Percentiles rank a stretch among this genome's conserved stretches.
Conservation (phyloP, 331 rosid genomes). For the Quercus tomentella region DNA sequence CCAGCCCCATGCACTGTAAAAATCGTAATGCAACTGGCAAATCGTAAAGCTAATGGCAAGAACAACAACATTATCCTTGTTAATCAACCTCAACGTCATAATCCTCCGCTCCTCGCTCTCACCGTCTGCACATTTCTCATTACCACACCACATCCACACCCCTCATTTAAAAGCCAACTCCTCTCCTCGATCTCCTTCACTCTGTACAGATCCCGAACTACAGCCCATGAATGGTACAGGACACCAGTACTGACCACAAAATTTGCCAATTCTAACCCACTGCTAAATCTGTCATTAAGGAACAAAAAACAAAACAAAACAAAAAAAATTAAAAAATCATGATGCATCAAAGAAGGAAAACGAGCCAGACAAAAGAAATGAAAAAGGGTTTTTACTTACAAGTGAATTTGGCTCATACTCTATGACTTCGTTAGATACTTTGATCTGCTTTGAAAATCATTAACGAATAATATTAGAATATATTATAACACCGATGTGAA, state of each 20-base stretch:
- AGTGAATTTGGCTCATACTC: no score
- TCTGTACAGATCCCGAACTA: neutral
- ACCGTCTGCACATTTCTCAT: conserved; percentile 14
- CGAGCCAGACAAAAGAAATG: no score
- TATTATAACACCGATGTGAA: no score
- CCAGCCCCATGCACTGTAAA: neutral
- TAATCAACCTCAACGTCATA: conserved; percentile 22
- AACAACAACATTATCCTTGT: conserved; percentile 16
- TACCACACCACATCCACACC: conserved; percentile 10
- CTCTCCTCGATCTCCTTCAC: no score
- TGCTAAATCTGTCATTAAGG: neutral
- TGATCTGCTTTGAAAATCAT: no score
- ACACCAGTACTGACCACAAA: conserved; percentile 28
- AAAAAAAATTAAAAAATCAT: no score
- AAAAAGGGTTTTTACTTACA: no score
- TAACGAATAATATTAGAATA: no score
- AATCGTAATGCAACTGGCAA: neutral
- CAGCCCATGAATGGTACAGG: conserved; percentile 27
- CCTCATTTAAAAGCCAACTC: conserved; percentile 14
- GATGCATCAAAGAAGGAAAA: no score
- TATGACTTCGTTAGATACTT: no score
- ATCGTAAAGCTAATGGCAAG: conserved; percentile 34
- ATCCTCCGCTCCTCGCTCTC: conserved; percentile 19
- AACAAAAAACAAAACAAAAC: no score
- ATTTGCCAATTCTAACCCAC: conserved; percentile 11